phyloP scores from a whole-genome alignment of 129 eudicot genomes.

The Arctium lappa region DNA sequence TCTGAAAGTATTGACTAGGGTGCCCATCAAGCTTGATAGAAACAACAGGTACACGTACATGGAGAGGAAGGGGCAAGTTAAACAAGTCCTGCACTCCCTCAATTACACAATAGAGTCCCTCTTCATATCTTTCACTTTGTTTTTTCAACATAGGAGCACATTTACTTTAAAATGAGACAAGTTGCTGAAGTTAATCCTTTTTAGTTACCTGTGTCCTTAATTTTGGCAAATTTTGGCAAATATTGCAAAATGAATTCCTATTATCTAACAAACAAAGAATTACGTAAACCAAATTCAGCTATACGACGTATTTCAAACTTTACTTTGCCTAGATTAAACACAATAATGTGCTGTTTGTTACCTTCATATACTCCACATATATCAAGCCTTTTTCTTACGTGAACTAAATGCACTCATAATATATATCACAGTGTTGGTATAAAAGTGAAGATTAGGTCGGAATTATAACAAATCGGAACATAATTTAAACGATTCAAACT shows the following conservation, averaged over 20 bases:
- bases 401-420: not conserved
- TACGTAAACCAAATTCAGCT: not conserved
- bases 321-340: not conserved
- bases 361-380: not conserved
- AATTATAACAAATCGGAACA: not conserved
- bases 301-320: not conserved
- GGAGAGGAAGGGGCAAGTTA: no score
- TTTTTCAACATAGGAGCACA: not conserved
- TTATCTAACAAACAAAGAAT: not conserved
- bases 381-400: not conserved
- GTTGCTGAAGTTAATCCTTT: not conserved
- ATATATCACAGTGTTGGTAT: not conserved
- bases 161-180: not conserved
- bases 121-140: no score
- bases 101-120: no score
- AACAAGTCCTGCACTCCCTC: no score
- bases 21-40: no score
- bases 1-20: no score
- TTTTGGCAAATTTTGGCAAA: not conserved
- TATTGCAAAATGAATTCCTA: not conserved
- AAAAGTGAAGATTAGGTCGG: not conserved
- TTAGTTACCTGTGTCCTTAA: not conserved
- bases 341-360: no score
- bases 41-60: no score
- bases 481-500: not conserved